These are phyloP conservation scores for Solanum dulcamara DNA, from an alignment of 257 asterid genomes.

Conservation along the genomic window DNA sequence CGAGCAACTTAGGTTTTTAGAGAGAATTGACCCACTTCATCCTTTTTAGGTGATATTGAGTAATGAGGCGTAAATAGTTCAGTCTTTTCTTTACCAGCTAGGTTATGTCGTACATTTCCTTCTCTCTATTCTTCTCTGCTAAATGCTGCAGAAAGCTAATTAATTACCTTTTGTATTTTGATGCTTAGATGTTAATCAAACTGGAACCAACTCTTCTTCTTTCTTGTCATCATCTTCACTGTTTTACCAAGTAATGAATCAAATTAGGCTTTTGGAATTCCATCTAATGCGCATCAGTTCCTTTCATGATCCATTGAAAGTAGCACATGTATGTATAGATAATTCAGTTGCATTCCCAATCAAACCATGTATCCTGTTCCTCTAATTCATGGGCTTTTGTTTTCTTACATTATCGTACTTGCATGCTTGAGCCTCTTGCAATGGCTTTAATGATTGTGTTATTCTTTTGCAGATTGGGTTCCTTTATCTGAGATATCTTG, in stretches of 20 bases:
- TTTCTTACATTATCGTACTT: background rate
- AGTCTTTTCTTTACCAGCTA: background rate
- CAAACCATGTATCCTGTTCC: background rate
- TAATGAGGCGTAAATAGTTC: background rate
- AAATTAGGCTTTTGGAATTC: background rate
- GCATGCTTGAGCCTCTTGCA: slow-evolving; percentile 1
- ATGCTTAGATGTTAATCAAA: background rate
- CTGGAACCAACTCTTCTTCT: background rate
- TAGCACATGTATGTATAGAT: background rate
- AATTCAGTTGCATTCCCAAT: background rate
- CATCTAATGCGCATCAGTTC: background rate
- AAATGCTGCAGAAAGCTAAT: background rate
- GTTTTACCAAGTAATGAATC: background rate
- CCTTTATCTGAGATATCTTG: slow-evolving; percentile 78
- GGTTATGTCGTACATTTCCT: background rate
- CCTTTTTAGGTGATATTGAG: background rate
- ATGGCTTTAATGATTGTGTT: background rate
- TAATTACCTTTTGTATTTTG: background rate
- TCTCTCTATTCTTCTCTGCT: background rate
- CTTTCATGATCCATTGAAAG: background rate
- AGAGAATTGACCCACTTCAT: background rate
- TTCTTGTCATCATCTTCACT: background rate
- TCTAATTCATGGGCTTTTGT: background rate
- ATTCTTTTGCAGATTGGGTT: slow-evolving; percentile 63
- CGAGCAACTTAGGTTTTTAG: too few species aligned